Base-by-base conservation (phyloP, 441 rosid species). In the Gossypium gossypioides region DNA sequence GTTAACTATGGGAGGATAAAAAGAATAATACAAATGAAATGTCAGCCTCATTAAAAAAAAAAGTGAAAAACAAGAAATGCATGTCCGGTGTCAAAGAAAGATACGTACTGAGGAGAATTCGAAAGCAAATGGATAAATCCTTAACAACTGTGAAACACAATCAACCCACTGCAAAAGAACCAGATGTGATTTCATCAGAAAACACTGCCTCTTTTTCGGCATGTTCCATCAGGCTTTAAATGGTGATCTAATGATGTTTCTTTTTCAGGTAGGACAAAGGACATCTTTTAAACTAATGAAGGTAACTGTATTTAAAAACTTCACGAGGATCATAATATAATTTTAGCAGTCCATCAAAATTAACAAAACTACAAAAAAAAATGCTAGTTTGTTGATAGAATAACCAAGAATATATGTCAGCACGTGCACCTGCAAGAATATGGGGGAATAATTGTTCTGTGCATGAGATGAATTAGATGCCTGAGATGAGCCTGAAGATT, bases 101-200 rank as follows among this genome's bases (percentile, higher is more conserved):
- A 75, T 75, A 88, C 89, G 76, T 91, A 96, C 99, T 81, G 91
- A 79, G 73, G 97, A 91, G 83, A 91, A 96, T 84, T 96, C 97
- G 44, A 96, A 96, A 61, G 99, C 97, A 78, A 85, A 88, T 9
- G 99, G 99, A 86, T 96, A 93, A 89, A 96, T 91, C 76, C 99
- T 87, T 83, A 88, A 72, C 68, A 96, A 75, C 76, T 96, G 99
- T 0, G 98, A 90, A 51, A 96, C 89, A 74, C 99, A 93, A 80
- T 96, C 99, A 84, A 96, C 84, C 99, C 99, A 96, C 99, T 96
- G 96, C 91, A 89, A 82, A 5, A 72, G 71, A 84, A 63, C 66
- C 32, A 74, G 50, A 56, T 48, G 25, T 10, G 32, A 22, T 56
- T 56, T 22, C 60, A 56, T 56, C 29, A 56, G 27, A 56, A 56